Conservation (phyloP, 2,329 filamentous ascomycete species). For the Penicillium frequentans region DNA sequence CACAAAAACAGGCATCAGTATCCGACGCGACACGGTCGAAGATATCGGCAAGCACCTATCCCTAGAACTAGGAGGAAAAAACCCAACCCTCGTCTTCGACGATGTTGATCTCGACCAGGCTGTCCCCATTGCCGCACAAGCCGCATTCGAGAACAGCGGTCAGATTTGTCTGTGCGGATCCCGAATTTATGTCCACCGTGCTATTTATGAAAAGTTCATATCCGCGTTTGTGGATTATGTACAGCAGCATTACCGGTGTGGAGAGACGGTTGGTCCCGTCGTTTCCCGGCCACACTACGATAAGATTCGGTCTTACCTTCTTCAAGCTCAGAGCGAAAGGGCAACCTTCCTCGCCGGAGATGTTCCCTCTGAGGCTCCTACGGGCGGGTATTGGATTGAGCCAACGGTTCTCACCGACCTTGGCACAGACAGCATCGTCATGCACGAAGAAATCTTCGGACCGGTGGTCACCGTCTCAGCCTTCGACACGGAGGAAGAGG, state of each 20-base stretch:
- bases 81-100: conserved; percentile 19
- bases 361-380: conserved; percentile 29
- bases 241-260: conserved; percentile 56
- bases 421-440: conserved; percentile 45
- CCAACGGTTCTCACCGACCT: conserved; percentile 53
- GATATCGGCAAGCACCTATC: conserved; percentile 24
- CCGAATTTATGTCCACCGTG: conserved; percentile 63
- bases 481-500: conserved; percentile 55
- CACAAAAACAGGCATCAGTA: conserved; percentile 14
- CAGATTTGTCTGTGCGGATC: conserved; percentile 59
- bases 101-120: conserved; percentile 17
- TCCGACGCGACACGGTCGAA: conserved; percentile 18
- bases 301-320: conserved; percentile 58
- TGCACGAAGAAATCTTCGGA: conserved; percentile 56
- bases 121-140: conserved; percentile 13
- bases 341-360: conserved; percentile 58
- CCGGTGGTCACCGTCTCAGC: conserved; percentile 52
- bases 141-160: conserved; percentile 19
- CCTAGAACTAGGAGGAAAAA: conserved; percentile 20
- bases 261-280: conserved; percentile 55
- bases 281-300: conserved; percentile 31
- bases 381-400: conserved; percentile 59
- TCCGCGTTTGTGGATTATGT: conserved; percentile 55
- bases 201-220: conserved; percentile 62
- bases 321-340: conserved; percentile 58